phyloP scores from a whole-genome alignment of 2,329 filamentous ascomycete species.

The Colletotrichum destructivum region DNA sequence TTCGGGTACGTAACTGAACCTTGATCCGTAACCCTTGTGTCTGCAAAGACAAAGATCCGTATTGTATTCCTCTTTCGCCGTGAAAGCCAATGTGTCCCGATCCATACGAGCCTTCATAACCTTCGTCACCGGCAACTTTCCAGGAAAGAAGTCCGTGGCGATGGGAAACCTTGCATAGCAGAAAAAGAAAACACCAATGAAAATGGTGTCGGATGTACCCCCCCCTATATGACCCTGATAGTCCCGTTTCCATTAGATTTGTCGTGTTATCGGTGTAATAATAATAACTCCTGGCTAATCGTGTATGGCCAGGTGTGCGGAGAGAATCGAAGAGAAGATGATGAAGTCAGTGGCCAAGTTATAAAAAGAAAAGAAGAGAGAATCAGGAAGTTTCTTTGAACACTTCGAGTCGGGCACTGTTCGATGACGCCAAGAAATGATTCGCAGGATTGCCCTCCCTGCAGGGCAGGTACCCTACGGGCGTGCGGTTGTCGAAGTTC shows the following conservation, averaged over 20 bases:
- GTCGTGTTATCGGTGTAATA: conserved; percentile 20
- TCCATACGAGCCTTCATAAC: conserved; percentile 16
- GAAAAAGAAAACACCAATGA: neutral
- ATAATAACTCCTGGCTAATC: neutral
- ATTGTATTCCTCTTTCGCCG: conserved; percentile 17
- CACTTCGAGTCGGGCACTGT: neutral
- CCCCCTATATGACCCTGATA: conserved; percentile 24
- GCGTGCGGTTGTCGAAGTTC: neutral
- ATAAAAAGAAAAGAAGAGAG: neutral
- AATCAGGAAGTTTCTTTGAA: conserved; percentile 7
- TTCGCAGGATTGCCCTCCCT: neutral
- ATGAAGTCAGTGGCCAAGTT: neutral
- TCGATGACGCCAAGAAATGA: neutral
- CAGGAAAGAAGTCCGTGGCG: neutral
- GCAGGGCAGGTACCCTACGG: neutral
- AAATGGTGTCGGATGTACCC: neutral
- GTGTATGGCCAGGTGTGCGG: neutral
- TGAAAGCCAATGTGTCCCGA: conserved; percentile 6
- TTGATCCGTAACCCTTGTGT: conserved; percentile 3
- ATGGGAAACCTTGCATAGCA: neutral
- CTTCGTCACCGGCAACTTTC: neutral
- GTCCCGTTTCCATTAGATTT: conserved; percentile 24
- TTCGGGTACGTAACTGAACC: neutral
- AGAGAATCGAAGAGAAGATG: neutral
- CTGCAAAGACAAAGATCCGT: neutral